Percentiles rank a stretch among this genome's conserved stretches.
These are phyloP conservation scores for Sorghum bicolor DNA, from an alignment of 176 grass and related monocot genomes.

Conservation along the genomic window DNA sequence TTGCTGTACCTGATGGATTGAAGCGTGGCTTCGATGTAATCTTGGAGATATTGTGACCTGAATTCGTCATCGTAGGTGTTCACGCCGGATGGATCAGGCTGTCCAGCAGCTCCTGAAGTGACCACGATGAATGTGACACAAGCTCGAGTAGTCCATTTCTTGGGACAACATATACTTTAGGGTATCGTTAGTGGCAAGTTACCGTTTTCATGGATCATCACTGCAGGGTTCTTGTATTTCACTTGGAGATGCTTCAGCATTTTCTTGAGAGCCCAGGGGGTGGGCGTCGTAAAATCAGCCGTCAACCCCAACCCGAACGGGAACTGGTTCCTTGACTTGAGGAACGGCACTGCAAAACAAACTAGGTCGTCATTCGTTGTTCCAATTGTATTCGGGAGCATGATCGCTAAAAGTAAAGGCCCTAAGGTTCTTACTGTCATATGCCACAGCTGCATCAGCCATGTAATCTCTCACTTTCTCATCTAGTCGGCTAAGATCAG, in stretches of 20 bases:
- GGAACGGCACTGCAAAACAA: constrained; percentile 45
- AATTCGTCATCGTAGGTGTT: constrained; percentile 37
- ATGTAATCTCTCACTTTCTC: constrained; percentile 50
- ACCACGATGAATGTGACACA: background rate
- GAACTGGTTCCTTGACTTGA: constrained; percentile 38
- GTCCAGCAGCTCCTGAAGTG: constrained; percentile 32
- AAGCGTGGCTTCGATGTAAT: constrained; percentile 54
- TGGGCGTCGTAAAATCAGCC: background rate
- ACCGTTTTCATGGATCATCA: constrained; percentile 95
- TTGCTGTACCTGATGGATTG: constrained; percentile 42
- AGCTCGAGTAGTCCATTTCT: background rate
- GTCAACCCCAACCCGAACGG: background rate
- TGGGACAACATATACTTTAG: background rate
- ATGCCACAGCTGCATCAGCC: constrained; percentile 61
- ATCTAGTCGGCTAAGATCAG: constrained; percentile 46
- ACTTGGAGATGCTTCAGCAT: constrained; percentile 69
- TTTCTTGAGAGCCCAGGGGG: constrained; percentile 72
- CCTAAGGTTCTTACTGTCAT: constrained; percentile 15
- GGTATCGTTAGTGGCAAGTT: background rate
- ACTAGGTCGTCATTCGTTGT: background rate
- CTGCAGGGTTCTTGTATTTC: constrained; percentile 68
- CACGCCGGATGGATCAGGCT: background rate
- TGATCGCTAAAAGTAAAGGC: background rate
- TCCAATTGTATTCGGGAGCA: background rate
- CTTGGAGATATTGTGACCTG: constrained; percentile 43